These are phyloP conservation scores for Fusarium dlaminii DNA, from an alignment of 2,329 filamentous ascomycete genomes.

Conservation along the genomic window DNA sequence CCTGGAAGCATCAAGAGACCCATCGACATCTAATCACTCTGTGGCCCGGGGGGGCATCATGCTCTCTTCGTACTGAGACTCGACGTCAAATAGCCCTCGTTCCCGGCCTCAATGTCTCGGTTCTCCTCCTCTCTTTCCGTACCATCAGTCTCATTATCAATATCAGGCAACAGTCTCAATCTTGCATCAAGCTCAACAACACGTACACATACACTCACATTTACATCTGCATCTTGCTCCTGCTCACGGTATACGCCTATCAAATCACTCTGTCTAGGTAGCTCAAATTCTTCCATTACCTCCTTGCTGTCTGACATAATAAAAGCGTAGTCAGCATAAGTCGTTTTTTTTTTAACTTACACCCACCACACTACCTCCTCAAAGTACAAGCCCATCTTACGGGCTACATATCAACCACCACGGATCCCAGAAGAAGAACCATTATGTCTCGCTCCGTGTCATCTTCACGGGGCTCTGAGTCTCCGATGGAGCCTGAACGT, in stretches of 20 bases:
- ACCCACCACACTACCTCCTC: not conserved
- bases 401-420: slow-evolving; percentile 26
- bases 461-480: slow-evolving; percentile 43
- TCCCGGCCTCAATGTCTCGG: slow-evolving; percentile 22
- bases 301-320: slow-evolving; percentile 26
- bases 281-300: not conserved
- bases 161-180: not conserved
- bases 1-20: slow-evolving; percentile 23
- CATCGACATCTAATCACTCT: slow-evolving; percentile 25
- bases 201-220: not conserved
- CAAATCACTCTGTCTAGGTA: slow-evolving; percentile 1
- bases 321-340: slow-evolving; percentile 12
- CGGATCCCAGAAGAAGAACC: slow-evolving; percentile 33
- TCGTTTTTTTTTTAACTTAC: slow-evolving; percentile 14
- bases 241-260: not conserved
- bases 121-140: slow-evolving; percentile 1
- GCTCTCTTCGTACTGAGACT: slow-evolving; percentile 22
- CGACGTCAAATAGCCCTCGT: slow-evolving; percentile 31
- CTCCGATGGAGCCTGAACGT: slow-evolving; percentile 46
- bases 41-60: slow-evolving; percentile 25
- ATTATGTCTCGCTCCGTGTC: slow-evolving; percentile 42
- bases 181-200: not conserved
- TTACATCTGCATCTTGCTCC: not conserved
- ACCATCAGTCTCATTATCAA: slow-evolving; percentile 1
- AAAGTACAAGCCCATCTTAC: slow-evolving; percentile 7